Evolutionary conservation across 495 filamentous ascomycete species (phyloP), one percentile per base, ranked within the genome.

Genomic region (Aspergillus diversus): DNA sequence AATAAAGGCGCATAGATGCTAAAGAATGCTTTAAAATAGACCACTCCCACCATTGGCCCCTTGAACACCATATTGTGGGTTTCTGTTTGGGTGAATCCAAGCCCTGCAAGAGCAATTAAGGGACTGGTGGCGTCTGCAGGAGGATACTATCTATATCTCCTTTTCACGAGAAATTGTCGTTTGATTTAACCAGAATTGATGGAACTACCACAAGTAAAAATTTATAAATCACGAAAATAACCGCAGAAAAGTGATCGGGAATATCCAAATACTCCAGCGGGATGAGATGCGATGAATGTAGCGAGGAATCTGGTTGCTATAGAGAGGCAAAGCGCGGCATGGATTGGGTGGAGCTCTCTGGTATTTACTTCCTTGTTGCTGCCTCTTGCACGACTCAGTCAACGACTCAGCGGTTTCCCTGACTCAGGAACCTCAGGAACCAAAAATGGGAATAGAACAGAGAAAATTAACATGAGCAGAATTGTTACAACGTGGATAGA

Each of bases 51-150:
- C 39, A 64, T 46, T 55, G 63, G 57, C 33, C 57, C 57, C 43
- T 57, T 49, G n/a, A 47, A 47, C 15, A 13, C 13, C 33, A 15
- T 52, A 27, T 13, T 11, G 16, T 21, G 16, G 47, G 16, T 31
- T 17, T 31, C 1, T 49, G 16, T 49, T 50, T 50, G 11, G 2
- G 27, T n/a, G 35, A 35, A 6, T 17, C 5, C 1, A 54, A 32
- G n/a, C 13, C 47, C 9, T 53, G 31, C 31, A 61, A 31, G 21
- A 49, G 27, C 3, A 61, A 55, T 43, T 12, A 32, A 34, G 13
- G 34, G 16, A 33, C 53, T 51, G 55, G 55, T 64, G 61, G 61
- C 61, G 61, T 33, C 61, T 64, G 61, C 61, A 59, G 27, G 55
- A 33, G 21, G 47, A 17, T 50, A 17, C 47, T 49, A 43, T 39